These are phyloP conservation scores for Podaxis pistillaris DNA, from an alignment of 768 basidiomycete genomes.

Conservation along the genomic window DNA sequence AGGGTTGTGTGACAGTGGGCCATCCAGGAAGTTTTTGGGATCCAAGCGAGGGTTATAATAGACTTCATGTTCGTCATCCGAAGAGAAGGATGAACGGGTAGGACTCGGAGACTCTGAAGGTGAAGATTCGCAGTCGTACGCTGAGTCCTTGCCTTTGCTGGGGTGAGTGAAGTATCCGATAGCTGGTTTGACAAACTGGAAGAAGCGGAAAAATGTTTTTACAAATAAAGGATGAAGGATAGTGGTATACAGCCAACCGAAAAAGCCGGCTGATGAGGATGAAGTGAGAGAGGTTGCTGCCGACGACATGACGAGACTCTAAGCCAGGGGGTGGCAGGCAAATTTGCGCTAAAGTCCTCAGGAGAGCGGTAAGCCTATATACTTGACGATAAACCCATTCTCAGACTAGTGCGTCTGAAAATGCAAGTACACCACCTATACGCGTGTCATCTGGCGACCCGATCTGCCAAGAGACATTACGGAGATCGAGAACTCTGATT, in stretches of 20 bases:
- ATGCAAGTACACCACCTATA: background rate
- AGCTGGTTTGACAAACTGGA: conserved; percentile 4
- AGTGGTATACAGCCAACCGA: background rate
- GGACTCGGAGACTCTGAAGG: conserved; percentile 4
- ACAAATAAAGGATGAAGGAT: conserved; percentile 8
- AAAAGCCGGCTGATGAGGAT: background rate
- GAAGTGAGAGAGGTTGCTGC: background rate
- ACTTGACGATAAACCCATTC: conserved; percentile 1
- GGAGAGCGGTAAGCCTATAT: conserved; percentile 4
- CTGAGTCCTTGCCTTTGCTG: background rate
- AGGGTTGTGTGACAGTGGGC: conserved; percentile 65
- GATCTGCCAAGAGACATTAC: conserved; percentile 4
- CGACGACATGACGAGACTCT: conserved; percentile 7
- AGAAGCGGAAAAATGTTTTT: conserved; percentile 1
- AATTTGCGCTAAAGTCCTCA: conserved; percentile 6
- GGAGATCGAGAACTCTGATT: conserved; percentile 2
- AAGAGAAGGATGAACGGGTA: conserved; percentile 1
- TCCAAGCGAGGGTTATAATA: conserved; percentile 73
- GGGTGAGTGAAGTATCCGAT: background rate
- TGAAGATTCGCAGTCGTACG: background rate
- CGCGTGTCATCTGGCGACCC: background rate
- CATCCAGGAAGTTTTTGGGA: conserved; percentile 65
- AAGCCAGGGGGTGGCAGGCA: background rate
- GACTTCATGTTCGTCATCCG: conserved; percentile 7
- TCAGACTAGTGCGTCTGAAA: conserved; percentile 1